Evolutionary conservation across 108 stramenopile genomes (phyloP).

Genomic region (Skeletonema grethae): DNA sequence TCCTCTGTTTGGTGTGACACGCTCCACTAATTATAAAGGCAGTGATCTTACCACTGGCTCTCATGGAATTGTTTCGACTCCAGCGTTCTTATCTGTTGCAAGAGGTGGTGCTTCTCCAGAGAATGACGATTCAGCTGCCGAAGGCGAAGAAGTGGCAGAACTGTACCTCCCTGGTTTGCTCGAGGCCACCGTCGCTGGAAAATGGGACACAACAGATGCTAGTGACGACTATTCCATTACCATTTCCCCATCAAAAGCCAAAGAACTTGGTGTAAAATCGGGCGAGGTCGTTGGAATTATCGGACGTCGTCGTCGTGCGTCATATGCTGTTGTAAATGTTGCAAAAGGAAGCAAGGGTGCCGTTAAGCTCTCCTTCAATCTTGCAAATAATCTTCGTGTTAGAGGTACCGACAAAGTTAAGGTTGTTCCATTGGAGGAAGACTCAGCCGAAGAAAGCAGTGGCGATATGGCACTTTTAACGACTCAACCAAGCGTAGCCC

Average conservation of each 20-base stretch:
- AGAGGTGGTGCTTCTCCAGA: conserved; percentile 14
- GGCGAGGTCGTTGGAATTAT: conserved; percentile 77
- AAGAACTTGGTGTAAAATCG: conserved; percentile 64
- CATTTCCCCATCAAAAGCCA: conserved; percentile 77
- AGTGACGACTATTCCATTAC: conserved; percentile 54
- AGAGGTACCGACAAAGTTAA: conserved; percentile 80
- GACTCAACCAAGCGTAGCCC: conserved; percentile 40
- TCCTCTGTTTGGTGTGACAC: conserved; percentile 2
- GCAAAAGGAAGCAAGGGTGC: conserved; percentile 35
- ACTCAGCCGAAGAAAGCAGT: conserved; percentile 35
- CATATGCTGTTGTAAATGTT: conserved; percentile 66
- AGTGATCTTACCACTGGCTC: background rate
- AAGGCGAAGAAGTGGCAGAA: conserved; percentile 30
- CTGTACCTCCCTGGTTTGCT: conserved; percentile 85
- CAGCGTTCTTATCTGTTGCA: conserved; percentile 4
- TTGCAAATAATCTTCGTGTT: conserved; percentile 75
- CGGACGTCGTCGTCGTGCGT: conserved; percentile 74
- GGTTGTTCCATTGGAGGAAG: conserved; percentile 54
- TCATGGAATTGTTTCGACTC: background rate
- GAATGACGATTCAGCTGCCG: conserved; percentile 28
- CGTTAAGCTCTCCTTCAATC: conserved; percentile 55
- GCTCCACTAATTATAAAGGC: background rate
- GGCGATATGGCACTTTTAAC: conserved; percentile 77
- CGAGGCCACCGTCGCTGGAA: conserved; percentile 57
- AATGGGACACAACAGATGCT: conserved; percentile 31